Conservation (phyloP, 192 early-diverging fungal genomes). For the Linnemannia schmuckeri region DNA sequence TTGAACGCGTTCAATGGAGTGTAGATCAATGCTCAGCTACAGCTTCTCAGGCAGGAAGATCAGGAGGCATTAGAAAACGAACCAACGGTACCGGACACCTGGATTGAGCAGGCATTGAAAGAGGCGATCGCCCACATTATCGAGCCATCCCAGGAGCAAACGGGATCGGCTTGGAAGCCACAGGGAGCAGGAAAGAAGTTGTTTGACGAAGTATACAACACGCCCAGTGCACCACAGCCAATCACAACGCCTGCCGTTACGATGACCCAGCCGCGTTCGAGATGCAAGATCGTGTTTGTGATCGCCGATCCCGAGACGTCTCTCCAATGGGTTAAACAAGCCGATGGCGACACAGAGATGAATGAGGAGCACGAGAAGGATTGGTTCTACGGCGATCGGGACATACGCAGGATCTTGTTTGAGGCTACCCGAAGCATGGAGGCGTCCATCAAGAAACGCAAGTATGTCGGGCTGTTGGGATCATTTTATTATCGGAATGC, state of each 20-base stretch:
- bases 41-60: slow-evolving; percentile 28
- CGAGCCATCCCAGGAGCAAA: slow-evolving; percentile 15
- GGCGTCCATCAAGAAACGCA: slow-evolving; percentile 23
- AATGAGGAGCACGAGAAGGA: not conserved
- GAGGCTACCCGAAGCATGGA: slow-evolving; percentile 15
- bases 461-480: slow-evolving; percentile 6
- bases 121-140: slow-evolving; percentile 44
- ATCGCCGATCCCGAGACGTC: slow-evolving; percentile 9
- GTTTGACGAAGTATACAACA: not conserved
- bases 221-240: not conserved
- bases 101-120: slow-evolving; percentile 35
- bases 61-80: not conserved
- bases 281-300: slow-evolving; percentile 28
- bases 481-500: not conserved
- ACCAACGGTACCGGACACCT: not conserved
- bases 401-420: slow-evolving; percentile 12
- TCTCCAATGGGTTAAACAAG: not conserved
- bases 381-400: slow-evolving; percentile 14
- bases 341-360: slow-evolving; percentile 12
- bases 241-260: not conserved
- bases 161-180: not conserved
- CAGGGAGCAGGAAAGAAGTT: not conserved
- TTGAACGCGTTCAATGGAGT: not conserved
- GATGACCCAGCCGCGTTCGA: not conserved
- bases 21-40: slow-evolving; percentile 36